Evolutionary conservation across 805 yeast genomes (phyloP).

Genomic region (Candida tibetensis): DNA sequence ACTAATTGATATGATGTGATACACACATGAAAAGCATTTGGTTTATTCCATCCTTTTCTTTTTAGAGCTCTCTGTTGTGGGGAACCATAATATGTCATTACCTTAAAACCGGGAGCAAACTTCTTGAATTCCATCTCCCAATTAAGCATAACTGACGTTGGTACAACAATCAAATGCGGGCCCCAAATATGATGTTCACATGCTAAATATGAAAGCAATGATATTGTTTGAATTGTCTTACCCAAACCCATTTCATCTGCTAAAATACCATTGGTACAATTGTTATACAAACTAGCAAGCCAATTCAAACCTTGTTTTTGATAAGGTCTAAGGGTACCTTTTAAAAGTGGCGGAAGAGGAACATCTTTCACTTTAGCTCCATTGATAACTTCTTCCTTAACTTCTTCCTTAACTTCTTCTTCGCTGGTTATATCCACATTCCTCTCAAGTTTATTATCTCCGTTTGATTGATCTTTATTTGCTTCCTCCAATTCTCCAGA

Average conservation of each 20-base stretch:
- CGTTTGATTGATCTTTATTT: slow-evolving; percentile 15
- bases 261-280: slow-evolving; percentile 90
- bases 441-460: slow-evolving; percentile 7
- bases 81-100: slow-evolving; percentile 91
- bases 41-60: slow-evolving; percentile 96
- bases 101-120: slow-evolving; percentile 97
- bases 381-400: slow-evolving; percentile 33
- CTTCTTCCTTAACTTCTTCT: slow-evolving; percentile 5
- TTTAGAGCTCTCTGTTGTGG: slow-evolving; percentile 96
- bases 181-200: slow-evolving; percentile 97
- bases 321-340: slow-evolving; percentile 83
- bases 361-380: slow-evolving; percentile 56
- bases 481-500: no score
- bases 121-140: slow-evolving; percentile 99
- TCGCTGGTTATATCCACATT: slow-evolving; percentile 7
- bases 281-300: slow-evolving; percentile 91
- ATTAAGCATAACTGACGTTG: slow-evolving; percentile 93
- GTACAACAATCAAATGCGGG: slow-evolving; percentile 94
- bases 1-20: slow-evolving; percentile 96
- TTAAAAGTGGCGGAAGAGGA: slow-evolving; percentile 68
- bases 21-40: slow-evolving; percentile 93
- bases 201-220: slow-evolving; percentile 82
- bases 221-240: slow-evolving; percentile 93
- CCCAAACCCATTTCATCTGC: slow-evolving; percentile 99
- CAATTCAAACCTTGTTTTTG: slow-evolving; percentile 97